These are phyloP conservation scores for Glycine tomentella DNA, from an alignment of 306 rosid species.

Conservation along the genomic window DNA sequence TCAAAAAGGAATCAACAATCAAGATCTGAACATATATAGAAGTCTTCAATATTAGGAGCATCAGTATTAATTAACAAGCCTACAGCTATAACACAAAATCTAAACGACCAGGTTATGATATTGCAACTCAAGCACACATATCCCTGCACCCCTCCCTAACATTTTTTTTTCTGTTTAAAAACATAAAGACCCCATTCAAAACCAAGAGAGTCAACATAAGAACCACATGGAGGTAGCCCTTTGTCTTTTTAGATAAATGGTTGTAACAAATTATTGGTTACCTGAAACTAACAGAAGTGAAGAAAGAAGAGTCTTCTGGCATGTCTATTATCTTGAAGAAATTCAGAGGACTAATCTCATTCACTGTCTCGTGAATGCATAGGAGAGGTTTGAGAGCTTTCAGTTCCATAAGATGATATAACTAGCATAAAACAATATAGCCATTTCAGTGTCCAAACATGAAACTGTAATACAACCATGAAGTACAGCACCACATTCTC, in stretches of 20 bases:
- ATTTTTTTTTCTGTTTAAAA: background rate
- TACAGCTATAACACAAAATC: conserved; percentile 7
- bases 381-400: conserved; percentile 65
- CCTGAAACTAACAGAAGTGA: conserved; percentile 74
- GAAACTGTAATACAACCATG: conserved; percentile 20
- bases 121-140: background rate
- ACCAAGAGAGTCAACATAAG: conserved; percentile 4
- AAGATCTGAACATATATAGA: background rate
- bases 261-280: conserved; percentile 37
- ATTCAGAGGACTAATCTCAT: conserved; percentile 67
- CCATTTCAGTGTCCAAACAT: conserved; percentile 34
- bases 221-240: background rate
- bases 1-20: conserved; percentile 13
- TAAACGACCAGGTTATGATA: conserved; percentile 27
- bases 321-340: conserved; percentile 66
- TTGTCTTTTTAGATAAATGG: background rate
- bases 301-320: conserved; percentile 70
- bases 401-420: conserved; percentile 67
- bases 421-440: conserved; percentile 54
- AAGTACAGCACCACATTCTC: conserved; percentile 27
- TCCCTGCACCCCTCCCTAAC: background rate
- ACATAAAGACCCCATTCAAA: conserved; percentile 7
- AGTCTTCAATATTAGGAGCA: conserved; percentile 15
- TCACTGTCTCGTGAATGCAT: conserved; percentile 50
- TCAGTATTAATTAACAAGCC: background rate